Conservation (phyloP, 2,329 filamentous ascomycete genomes). For the Fusarium decemcellulare region DNA sequence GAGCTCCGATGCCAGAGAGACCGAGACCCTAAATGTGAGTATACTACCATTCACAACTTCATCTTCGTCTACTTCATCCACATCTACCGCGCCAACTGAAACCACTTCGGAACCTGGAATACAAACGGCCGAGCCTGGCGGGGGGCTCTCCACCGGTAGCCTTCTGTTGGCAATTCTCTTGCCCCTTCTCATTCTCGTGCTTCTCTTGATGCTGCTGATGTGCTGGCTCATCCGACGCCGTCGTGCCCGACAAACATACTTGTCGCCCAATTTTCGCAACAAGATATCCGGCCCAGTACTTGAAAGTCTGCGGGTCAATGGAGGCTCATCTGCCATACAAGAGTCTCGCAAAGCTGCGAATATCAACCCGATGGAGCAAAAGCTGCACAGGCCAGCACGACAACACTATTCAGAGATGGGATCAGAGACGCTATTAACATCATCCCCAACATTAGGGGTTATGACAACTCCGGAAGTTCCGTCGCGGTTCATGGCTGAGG, state of each 20-base stretch:
- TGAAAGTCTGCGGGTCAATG: conserved; percentile 47
- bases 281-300: conserved; percentile 53
- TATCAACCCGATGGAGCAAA: conserved; percentile 15
- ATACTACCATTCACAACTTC: conserved; percentile 49
- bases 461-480: conserved; percentile 44
- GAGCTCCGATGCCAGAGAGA: conserved; percentile 52
- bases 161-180: conserved; percentile 62
- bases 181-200: conserved; percentile 55
- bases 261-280: conserved; percentile 48
- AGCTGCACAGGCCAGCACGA: conserved; percentile 30
- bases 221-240: conserved; percentile 53
- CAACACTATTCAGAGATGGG: conserved; percentile 42
- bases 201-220: conserved; percentile 51
- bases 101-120: conserved; percentile 31
- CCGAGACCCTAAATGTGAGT: conserved; percentile 54
- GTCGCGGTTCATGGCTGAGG: conserved; percentile 42
- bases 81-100: conserved; percentile 39
- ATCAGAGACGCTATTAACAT: conserved; percentile 41
- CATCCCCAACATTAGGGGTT: conserved; percentile 48
- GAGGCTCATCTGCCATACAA: conserved; percentile 42
- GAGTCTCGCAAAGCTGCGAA: conserved; percentile 38
- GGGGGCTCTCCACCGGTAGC: conserved; percentile 49
- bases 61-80: conserved; percentile 36
- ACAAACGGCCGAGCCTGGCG: conserved; percentile 27
- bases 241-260: conserved; percentile 46